These are phyloP conservation scores for Colletotrichum sp. DNA, from an alignment of 2,329 filamentous ascomycete species.

Conservation along the genomic window DNA sequence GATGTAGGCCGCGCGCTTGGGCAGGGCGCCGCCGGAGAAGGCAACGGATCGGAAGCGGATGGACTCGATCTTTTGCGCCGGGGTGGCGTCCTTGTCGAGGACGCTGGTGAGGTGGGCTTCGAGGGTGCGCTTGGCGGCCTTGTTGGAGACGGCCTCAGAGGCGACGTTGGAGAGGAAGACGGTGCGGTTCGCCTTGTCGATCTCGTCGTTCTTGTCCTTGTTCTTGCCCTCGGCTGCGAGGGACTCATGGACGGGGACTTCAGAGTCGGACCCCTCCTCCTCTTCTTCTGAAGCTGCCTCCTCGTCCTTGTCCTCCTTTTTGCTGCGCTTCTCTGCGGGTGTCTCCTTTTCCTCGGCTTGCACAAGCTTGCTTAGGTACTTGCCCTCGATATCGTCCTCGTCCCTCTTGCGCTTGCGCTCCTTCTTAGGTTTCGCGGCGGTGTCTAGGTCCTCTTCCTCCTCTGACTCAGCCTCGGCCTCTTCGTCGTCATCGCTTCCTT, in stretches of 20 bases:
- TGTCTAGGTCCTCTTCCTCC: slow-evolving; percentile 45
- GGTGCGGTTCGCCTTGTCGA: slow-evolving; percentile 88
- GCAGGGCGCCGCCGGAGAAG: slow-evolving; percentile 77
- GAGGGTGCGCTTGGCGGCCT: slow-evolving; percentile 79
- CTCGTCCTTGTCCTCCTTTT: slow-evolving; percentile 44
- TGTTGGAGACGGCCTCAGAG: slow-evolving; percentile 80
- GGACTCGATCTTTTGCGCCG: slow-evolving; percentile 80
- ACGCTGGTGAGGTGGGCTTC: slow-evolving; percentile 80
- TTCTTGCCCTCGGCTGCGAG: slow-evolving; percentile 57
- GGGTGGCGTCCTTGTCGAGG: slow-evolving; percentile 57
- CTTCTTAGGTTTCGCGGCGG: slow-evolving; percentile 44
- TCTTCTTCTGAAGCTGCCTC: slow-evolving; percentile 40
- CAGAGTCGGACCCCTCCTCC: slow-evolving; percentile 45
- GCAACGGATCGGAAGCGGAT: slow-evolving; percentile 94
- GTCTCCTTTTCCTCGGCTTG: slow-evolving; percentile 61
- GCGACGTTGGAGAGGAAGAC: slow-evolving; percentile 95
- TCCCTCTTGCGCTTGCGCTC: slow-evolving; percentile 72
- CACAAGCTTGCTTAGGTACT: slow-evolving; percentile 71
- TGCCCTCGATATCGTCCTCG: slow-evolving; percentile 72
- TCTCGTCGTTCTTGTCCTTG: slow-evolving; percentile 54
- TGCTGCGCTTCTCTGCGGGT: slow-evolving; percentile 60
- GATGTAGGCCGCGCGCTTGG: slow-evolving; percentile 93
- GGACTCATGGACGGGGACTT: slow-evolving; percentile 62
- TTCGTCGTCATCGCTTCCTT: slow-evolving; percentile 28
- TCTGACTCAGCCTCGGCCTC: slow-evolving; percentile 25